phyloP scores from a whole-genome alignment of 306 rosid genomes.

The Prunus kanzakura region DNA sequence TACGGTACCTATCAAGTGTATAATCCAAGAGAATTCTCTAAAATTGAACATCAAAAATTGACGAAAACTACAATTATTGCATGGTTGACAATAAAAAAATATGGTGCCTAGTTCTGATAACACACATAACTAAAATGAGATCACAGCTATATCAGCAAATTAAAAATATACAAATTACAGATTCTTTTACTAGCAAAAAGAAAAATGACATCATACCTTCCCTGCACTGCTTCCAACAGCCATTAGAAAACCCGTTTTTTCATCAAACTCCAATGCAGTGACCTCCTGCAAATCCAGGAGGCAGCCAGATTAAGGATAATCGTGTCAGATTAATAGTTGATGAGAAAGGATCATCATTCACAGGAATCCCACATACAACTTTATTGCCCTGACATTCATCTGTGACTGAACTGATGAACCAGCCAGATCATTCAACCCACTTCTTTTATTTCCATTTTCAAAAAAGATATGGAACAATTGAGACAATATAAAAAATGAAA shows the following conservation, averaged over 20 bases:
- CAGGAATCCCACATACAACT: neutral
- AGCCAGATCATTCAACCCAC: neutral
- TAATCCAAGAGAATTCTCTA: neutral
- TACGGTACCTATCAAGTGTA: neutral
- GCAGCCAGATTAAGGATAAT: neutral
- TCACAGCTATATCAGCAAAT: neutral
- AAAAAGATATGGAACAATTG: neutral
- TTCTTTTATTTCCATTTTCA: neutral
- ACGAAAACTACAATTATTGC: neutral
- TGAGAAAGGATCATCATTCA: neutral
- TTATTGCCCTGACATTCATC: neutral
- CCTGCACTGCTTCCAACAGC: slow-evolving; percentile 97
- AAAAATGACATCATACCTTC: slow-evolving; percentile 50
- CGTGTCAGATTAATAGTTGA: neutral
- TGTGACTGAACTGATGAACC: neutral
- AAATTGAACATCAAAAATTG: neutral
- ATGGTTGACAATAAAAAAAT: neutral
- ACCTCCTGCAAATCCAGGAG: slow-evolving; percentile 60
- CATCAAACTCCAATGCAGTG: slow-evolving; percentile 83
- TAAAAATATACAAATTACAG: neutral
- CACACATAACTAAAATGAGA: neutral
- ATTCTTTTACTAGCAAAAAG: neutral
- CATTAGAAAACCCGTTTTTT: slow-evolving; percentile 67
- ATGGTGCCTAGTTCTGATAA: neutral
- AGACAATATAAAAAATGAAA: neutral